Evolutionary conservation across 2,329 filamentous ascomycete genomes (phyloP).

Genomic region (Ophiostoma sp.): DNA sequence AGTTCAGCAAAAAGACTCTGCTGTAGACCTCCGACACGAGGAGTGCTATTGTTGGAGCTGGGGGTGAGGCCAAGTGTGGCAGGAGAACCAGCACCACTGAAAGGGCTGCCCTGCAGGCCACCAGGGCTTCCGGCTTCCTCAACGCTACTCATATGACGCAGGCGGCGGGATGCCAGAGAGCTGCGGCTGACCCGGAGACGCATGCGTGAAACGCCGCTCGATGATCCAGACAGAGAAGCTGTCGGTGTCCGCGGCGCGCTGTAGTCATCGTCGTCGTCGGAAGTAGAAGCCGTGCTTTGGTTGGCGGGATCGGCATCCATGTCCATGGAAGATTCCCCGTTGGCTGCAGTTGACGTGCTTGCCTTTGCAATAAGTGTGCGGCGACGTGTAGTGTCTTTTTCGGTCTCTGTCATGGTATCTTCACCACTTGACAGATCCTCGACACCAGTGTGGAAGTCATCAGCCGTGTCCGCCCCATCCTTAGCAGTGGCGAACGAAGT

Average conservation of each 20-base stretch:
- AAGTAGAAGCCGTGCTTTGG: slow-evolving; percentile 84
- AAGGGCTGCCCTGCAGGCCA: slow-evolving; percentile 50
- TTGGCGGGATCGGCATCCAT: slow-evolving; percentile 32
- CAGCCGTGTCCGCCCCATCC: slow-evolving; percentile 79
- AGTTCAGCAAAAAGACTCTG: slow-evolving; percentile 91
- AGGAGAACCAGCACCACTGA: slow-evolving; percentile 22
- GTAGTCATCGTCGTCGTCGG: slow-evolving; percentile 63
- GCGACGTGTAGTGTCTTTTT: slow-evolving; percentile 36
- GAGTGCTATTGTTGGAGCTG: slow-evolving; percentile 48
- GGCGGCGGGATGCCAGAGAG: slow-evolving; percentile 49
- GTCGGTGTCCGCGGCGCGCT: slow-evolving; percentile 58
- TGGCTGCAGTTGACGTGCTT: neutral
- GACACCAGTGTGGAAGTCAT: slow-evolving; percentile 89
- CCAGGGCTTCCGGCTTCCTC: slow-evolving; percentile 39
- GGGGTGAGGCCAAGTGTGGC: slow-evolving; percentile 34
- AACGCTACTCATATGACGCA: slow-evolving; percentile 57
- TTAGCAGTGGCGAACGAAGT: slow-evolving; percentile 64
- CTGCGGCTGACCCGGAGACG: slow-evolving; percentile 65
- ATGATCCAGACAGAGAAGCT: slow-evolving; percentile 50
- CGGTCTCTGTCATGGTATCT: slow-evolving; percentile 76
- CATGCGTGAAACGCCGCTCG: slow-evolving; percentile 47
- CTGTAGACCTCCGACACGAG: slow-evolving; percentile 46
- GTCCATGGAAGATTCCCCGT: neutral
- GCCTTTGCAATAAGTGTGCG: slow-evolving; percentile 12
- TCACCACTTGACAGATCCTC: slow-evolving; percentile 67